These are phyloP conservation scores for Pachysandra terminalis DNA, from an alignment of 164 flowering plant species.

Conservation along the genomic window DNA sequence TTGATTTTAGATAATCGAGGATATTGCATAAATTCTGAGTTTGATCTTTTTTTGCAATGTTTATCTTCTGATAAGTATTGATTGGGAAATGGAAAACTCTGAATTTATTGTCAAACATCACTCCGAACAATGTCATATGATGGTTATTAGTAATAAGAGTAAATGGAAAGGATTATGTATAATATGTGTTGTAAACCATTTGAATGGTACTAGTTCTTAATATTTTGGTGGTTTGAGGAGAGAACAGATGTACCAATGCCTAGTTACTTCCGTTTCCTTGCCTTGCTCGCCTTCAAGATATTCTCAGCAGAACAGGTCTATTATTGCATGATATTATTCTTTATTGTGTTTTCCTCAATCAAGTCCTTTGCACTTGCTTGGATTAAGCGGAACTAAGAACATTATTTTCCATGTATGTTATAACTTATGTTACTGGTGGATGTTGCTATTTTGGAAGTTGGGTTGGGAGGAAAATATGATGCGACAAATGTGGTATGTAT, in stretches of 20 bases:
- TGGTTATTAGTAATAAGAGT: neutral
- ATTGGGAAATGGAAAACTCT: neutral
- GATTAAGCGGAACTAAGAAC: neutral
- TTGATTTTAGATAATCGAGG: too few relatives aligned
- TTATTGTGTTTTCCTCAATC: neutral
- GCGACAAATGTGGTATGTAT: slow-evolving; percentile 92
- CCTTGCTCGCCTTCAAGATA: slow-evolving; percentile 95
- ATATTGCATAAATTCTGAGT: too few relatives aligned
- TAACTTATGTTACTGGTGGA: slow-evolving; percentile 67
- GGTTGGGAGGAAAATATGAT: slow-evolving; percentile 93
- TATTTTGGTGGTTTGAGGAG: slow-evolving; percentile 40
- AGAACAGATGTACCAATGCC: slow-evolving; percentile 81
- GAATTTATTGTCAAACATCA: neutral
- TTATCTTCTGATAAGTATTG: neutral
- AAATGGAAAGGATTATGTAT: too few relatives aligned
- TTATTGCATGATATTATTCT: neutral
- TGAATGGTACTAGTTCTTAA: neutral
- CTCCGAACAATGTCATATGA: neutral
- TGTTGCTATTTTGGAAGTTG: slow-evolving; percentile 97
- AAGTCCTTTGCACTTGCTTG: neutral
- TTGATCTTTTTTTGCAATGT: neutral
- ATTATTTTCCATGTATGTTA: neutral
- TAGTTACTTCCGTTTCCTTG: slow-evolving; percentile 80
- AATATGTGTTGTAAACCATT: too few relatives aligned
- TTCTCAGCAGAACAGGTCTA: slow-evolving; percentile 84